Conservation (phyloP, 768 basidiomycete genomes). For the Mycena chlorophos region DNA sequence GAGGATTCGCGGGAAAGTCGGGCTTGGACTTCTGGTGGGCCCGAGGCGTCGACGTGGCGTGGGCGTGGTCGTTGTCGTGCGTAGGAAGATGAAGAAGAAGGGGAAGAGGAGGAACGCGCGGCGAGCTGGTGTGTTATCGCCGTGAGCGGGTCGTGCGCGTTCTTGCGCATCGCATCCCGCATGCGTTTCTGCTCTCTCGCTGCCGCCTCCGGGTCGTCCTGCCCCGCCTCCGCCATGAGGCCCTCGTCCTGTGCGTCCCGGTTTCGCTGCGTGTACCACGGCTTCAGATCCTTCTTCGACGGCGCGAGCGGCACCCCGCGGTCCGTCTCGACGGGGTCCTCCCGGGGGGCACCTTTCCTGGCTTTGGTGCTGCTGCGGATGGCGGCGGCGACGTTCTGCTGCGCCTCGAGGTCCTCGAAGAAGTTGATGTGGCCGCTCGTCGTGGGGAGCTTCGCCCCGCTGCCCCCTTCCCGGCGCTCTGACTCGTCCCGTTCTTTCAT, state of each 20-base stretch:
- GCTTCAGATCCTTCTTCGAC: constrained; percentile 71
- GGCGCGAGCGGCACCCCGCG: constrained; percentile 76
- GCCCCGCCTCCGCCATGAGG: constrained; percentile 31
- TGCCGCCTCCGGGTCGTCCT: constrained; percentile 40
- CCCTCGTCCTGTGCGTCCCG: constrained; percentile 28
- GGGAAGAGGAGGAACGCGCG: constrained; percentile 29
- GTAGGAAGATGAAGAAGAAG: constrained; percentile 29
- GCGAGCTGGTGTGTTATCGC: constrained; percentile 69
- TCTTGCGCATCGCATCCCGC: constrained; percentile 65
- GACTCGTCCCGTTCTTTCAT: constrained; percentile 23
- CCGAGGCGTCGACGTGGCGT: constrained; percentile 23
- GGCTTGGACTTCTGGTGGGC: constrained; percentile 49
- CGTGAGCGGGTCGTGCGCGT: constrained; percentile 68
- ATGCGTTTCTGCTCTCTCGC: constrained; percentile 18
- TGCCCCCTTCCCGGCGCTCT: no score
- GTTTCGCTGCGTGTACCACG: constrained; percentile 63
- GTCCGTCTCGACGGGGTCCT: constrained; percentile 54
- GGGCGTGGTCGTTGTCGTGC: constrained; percentile 20
- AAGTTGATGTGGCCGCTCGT: constrained; percentile 77
- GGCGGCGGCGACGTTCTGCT: constrained; percentile 46
- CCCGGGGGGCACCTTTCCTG: no score
- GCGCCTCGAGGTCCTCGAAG: constrained; percentile 82
- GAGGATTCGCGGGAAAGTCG: constrained; percentile 72
- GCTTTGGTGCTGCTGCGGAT: constrained; percentile 38
- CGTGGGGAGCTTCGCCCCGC: constrained; percentile 44